Base-by-base conservation (phyloP, 768 basidiomycete genomes). In the Suillus fuscotomentosus region DNA sequence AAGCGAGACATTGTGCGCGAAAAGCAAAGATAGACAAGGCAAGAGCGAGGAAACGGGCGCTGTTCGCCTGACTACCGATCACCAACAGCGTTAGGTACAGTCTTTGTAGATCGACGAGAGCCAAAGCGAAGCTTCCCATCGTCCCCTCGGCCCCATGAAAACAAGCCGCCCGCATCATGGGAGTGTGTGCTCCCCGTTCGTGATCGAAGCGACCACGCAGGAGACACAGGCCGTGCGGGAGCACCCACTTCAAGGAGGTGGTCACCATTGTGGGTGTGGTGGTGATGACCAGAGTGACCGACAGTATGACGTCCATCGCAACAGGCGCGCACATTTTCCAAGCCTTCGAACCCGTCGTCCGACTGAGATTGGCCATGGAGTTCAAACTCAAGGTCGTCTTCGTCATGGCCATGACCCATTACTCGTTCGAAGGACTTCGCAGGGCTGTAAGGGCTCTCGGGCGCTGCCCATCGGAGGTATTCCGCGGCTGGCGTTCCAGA, bases 311-410 rank as follows among this genome's bases (percentile, higher is more conserved):
- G 83, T 22, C 92, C 93, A 73, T 94, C 92, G 70, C 92, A 95
- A 73, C 93, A 95, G 1, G 91, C 95, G 27, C 97, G 85, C 24
- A 98, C 95, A 70, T 99, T 98, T 79, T 98, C 96, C 62, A 99
- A 76, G 0, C 95, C 95, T 71, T 98, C 96, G 73, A 86, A 99
- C 5, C 87, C 93, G 39, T 88, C 88, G 68, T 93, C 92, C 14
- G 87, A 90, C 67, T 84, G 74, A 24, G 82, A 81, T 22, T 88
- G 90, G 22, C 86, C 91, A 69, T 95, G 89, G 39, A 95, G 79
- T 77, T 96, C 93, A 71, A 96, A 92, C 70, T 92, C 91, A 1
- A 91, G 79, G 24, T 89, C 92, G 3, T 87, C 87, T 0, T 86
- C 84, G 14, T 88, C 84, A 24, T 76, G 71, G 73, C 31, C 70